Conservation (phyloP, 2,329 filamentous ascomycete species). For the Colletotrichum brevisporum region DNA sequence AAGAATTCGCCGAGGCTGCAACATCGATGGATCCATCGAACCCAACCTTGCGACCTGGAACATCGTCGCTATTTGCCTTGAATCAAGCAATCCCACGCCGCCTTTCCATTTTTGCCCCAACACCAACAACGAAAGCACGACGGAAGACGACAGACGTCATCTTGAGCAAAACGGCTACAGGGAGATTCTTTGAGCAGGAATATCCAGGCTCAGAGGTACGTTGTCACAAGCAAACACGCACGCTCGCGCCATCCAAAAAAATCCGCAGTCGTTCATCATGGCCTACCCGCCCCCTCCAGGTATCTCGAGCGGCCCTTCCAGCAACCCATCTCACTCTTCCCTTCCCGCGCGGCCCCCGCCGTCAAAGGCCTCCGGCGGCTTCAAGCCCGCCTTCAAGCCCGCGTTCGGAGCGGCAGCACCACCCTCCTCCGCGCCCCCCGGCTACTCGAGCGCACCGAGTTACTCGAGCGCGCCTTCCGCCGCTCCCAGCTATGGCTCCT, state of each 20-base stretch:
- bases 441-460: slow-evolving; percentile 54
- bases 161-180: slow-evolving; percentile 27
- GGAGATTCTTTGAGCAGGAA: slow-evolving; percentile 52
- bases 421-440: slow-evolving; percentile 51
- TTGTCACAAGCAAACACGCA: slow-evolving; percentile 45
- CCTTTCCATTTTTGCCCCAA: slow-evolving; percentile 31
- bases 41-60: neutral
- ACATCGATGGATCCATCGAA: neutral
- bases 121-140: slow-evolving; percentile 2
- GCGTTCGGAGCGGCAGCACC: slow-evolving; percentile 44
- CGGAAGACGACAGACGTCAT: slow-evolving; percentile 6
- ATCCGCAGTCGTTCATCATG: slow-evolving; percentile 75
- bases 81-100: slow-evolving; percentile 4
- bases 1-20: slow-evolving; percentile 27
- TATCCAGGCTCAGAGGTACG: slow-evolving; percentile 66
- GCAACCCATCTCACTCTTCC: slow-evolving; percentile 65
- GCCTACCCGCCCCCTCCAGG: slow-evolving; percentile 90
- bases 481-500: slow-evolving; percentile 60
- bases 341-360: slow-evolving; percentile 85
- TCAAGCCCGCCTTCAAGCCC: slow-evolving; percentile 65
- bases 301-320: slow-evolving; percentile 63
- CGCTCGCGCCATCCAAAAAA: slow-evolving; percentile 28
- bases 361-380: slow-evolving; percentile 59
- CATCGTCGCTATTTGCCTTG: slow-evolving; percentile 19
- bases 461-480: slow-evolving; percentile 53